A percentile compares a stretch with the other conserved stretches of the same genome.
These are phyloP conservation scores for Coprinopsis strossmayeri DNA, from an alignment of 768 basidiomycete species.

Conservation along the genomic window DNA sequence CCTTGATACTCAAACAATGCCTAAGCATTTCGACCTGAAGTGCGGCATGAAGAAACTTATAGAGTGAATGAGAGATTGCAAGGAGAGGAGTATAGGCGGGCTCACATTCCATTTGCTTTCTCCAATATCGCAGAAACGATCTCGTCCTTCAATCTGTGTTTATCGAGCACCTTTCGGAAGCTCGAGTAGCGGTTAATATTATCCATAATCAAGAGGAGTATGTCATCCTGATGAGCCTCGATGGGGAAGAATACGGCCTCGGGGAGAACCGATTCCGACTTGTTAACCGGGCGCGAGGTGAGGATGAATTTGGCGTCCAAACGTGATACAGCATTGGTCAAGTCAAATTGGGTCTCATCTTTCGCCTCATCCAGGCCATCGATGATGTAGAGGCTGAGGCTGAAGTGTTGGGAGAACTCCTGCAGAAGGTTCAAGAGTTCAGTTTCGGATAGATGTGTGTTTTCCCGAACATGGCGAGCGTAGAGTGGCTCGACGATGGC, in stretches of 20 bases:
- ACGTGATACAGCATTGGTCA: neutral
- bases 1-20: neutral
- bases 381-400: neutral
- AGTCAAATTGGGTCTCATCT: neutral
- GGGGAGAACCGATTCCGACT: neutral
- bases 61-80: too few species aligned
- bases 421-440: neutral
- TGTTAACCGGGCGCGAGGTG: neutral
- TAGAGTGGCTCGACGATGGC: neutral
- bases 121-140: neutral
- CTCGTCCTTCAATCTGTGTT: neutral
- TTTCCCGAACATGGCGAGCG: neutral
- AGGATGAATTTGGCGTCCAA: neutral
- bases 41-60: neutral
- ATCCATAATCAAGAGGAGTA: neutral
- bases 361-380: constrained; percentile 4
- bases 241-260: neutral
- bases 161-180: neutral
- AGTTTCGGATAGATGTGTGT: neutral
- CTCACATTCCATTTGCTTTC: neutral
- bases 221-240: constrained; percentile 2
- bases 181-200: neutral
- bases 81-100: too few species aligned
- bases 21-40: constrained; percentile 1
- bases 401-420: neutral